Conservation (phyloP, 2,329 filamentous ascomycete genomes). For the Colletotrichum sp. region DNA sequence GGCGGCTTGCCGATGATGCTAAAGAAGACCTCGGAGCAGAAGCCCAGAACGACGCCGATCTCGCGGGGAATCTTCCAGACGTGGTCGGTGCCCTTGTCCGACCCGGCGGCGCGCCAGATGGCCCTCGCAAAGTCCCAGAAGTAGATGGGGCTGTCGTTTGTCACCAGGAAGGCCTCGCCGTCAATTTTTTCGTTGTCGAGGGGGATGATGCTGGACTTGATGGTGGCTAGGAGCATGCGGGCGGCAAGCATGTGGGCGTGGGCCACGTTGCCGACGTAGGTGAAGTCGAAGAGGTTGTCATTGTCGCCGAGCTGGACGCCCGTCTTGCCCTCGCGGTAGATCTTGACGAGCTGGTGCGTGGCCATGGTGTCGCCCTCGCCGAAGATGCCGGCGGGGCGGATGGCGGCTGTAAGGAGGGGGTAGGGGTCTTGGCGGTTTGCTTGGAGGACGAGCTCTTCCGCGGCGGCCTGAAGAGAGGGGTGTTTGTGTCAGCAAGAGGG, state of each 20-base stretch:
- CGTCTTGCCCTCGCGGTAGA: constrained; percentile 72
- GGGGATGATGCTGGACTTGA: constrained; percentile 61
- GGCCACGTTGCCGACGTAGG: constrained; percentile 67
- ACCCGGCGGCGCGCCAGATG: constrained; percentile 72
- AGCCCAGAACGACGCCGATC: constrained; percentile 57
- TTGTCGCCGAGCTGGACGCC: constrained; percentile 80
- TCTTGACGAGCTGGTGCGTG: constrained; percentile 75
- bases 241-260: constrained; percentile 86
- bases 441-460: constrained; percentile 80
- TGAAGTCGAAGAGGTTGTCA: constrained; percentile 68
- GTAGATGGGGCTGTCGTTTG: constrained; percentile 86
- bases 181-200: constrained; percentile 77
- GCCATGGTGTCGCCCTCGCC: constrained; percentile 85
- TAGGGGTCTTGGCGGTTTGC: constrained; percentile 68
- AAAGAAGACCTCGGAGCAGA: constrained; percentile 57
- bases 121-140: constrained; percentile 89
- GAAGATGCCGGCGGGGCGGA: constrained; percentile 89
- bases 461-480: constrained; percentile 63
- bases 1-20: constrained; percentile 55
- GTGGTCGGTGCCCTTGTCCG: constrained; percentile 53
- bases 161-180: constrained; percentile 89
- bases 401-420: constrained; percentile 73
- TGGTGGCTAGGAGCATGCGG: constrained; percentile 66
- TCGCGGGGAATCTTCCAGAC: constrained; percentile 61
- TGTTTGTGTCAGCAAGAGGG: background rate